These are phyloP conservation scores for Cyclotella cryptica DNA, from an alignment of 108 stramenopile genomes.

Conservation along the genomic window DNA sequence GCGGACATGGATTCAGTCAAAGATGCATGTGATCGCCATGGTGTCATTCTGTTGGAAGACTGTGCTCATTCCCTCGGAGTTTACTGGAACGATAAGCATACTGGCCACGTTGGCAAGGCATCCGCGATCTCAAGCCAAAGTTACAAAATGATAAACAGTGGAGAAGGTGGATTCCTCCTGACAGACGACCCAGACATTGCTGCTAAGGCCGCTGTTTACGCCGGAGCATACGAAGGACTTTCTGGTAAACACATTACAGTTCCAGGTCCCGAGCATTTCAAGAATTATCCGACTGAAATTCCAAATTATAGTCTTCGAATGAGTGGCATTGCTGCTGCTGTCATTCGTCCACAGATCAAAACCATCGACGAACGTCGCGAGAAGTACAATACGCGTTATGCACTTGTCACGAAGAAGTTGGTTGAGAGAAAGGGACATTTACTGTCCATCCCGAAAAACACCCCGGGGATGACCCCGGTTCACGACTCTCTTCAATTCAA, in stretches of 20 bases:
- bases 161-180: constrained; percentile 90
- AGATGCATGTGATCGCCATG: constrained; percentile 72
- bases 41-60: constrained; percentile 82
- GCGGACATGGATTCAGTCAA: constrained; percentile 87
- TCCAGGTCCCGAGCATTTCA: constrained; percentile 68
- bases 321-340: constrained; percentile 79
- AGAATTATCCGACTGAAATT: constrained; percentile 56
- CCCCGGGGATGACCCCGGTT: constrained; percentile 82
- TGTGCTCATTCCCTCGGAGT: constrained; percentile 92
- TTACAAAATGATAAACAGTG: constrained; percentile 94
- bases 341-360: constrained; percentile 80
- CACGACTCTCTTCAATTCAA: constrained; percentile 91
- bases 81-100: constrained; percentile 76
- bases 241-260: constrained; percentile 78
- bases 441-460: constrained; percentile 72
- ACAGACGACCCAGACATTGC: constrained; percentile 82
- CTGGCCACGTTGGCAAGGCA: constrained; percentile 84
- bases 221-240: constrained; percentile 89
- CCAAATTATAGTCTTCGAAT: constrained; percentile 90
- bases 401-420: constrained; percentile 57
- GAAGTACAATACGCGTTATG: constrained; percentile 82
- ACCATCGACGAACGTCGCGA: constrained; percentile 81
- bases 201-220: constrained; percentile 80
- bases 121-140: constrained; percentile 78
- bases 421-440: constrained; percentile 68